phyloP scores from a whole-genome alignment of 2,329 filamentous ascomycete species.

The Fusarium pininemorale region DNA sequence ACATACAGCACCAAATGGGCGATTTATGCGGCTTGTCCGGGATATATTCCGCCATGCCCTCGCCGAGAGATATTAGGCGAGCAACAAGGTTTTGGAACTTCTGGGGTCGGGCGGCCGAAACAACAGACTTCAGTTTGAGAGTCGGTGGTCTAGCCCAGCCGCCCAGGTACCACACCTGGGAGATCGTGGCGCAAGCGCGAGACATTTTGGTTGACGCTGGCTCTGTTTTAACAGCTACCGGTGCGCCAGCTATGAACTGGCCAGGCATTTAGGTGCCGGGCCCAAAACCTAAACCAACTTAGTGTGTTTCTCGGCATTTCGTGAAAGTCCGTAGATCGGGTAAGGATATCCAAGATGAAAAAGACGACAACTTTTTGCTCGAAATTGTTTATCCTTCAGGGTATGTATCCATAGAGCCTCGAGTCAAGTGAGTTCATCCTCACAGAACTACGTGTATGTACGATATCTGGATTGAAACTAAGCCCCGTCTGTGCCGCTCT shows the following conservation, averaged over 20 bases:
- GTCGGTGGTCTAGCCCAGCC: constrained; percentile 1
- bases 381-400: background rate
- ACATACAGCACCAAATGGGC: background rate
- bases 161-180: constrained; percentile 4
- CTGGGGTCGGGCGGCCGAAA: constrained; percentile 27
- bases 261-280: constrained; percentile 13
- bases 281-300: constrained; percentile 12
- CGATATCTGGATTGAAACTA: background rate
- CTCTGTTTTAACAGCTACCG: constrained; percentile 11
- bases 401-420: background rate
- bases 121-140: background rate
- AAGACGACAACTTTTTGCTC: background rate
- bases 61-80: constrained; percentile 4
- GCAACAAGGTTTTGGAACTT: background rate
- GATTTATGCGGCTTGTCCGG: constrained; percentile 22
- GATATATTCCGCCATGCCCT: constrained; percentile 27
- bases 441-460: background rate
- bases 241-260: background rate
- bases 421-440: constrained; percentile 5
- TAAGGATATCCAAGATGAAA: constrained; percentile 28
- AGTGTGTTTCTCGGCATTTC: constrained; percentile 28
- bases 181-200: constrained; percentile 30
- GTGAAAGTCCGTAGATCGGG: constrained; percentile 19
- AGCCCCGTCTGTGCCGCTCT: constrained; percentile 17
- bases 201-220: constrained; percentile 7